Base-by-base conservation (phyloP, 2,329 filamentous ascomycete species). In the Penicillium fuscoglaucum region DNA sequence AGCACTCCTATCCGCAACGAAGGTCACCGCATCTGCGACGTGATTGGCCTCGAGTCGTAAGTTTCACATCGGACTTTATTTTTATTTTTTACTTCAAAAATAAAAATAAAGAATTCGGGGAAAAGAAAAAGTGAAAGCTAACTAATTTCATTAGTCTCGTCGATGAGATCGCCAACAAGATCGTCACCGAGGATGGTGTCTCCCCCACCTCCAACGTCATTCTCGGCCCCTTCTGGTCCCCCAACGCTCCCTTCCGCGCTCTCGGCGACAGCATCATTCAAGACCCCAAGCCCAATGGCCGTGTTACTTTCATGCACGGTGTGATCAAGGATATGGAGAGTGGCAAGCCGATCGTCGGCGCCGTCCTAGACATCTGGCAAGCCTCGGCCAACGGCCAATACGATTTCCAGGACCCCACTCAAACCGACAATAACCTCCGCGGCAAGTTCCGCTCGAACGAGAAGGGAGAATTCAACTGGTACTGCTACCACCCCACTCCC, bases 331-430 rank as follows among this genome's bases (percentile, higher is more conserved):
- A 90, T 69, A 79, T 87, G 65, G 79, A 84, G 62, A 89, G 87
- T 58, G 84, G 85, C 70, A 83, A 84, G 76, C 85, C 85, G 61
- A 87, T 91, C 68, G 82, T 82, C 55, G 79, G 81, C 68, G 88
- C 88, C 66, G 86, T 90, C 63, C 85, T 91, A 68, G 89, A 91
- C 72, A 88, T 91, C 79, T 91, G 89, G 89, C 87, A 91, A 72
- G 88, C 89, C 51, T 88, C 84, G 64, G 81, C 87, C 74, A 91
- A 90, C 78, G 88, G 88, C 73, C 86, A 87, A 72, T 91, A 91
- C 80, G 87, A 90, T 70, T 86, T 89, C 81, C 87, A 90, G 75
- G 89, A 91, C 74, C 87, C 87, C 57, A 86, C 85, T 77, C 88
- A 90, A 80, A 77, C 78, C 50, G 84, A 85, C 71, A 89, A 90